Conservation (phyloP, 148 eudicot species). For the Persicaria maculosa region DNA sequence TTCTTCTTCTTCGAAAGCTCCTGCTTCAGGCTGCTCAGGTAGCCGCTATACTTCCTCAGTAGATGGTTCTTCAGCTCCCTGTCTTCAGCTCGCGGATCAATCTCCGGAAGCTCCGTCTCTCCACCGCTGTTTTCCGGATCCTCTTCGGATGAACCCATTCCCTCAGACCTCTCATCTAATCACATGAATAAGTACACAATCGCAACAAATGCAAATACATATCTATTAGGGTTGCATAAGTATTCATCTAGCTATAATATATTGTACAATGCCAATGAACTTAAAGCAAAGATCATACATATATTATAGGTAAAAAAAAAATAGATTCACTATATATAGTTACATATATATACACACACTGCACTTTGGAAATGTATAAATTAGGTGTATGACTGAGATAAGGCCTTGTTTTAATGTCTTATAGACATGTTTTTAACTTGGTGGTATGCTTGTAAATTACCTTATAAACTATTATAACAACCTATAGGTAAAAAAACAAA, state of each 20-base stretch:
- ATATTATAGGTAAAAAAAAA: too few species aligned
- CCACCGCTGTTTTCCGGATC: slow-evolving; percentile 86
- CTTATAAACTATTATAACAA: too few species aligned
- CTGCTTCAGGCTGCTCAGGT: slow-evolving; percentile 85
- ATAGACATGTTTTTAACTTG: background rate
- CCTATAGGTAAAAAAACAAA: too few species aligned
- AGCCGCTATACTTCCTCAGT: slow-evolving; percentile 82
- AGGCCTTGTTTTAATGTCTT: too few species aligned
- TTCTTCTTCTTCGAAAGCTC: slow-evolving; percentile 78
- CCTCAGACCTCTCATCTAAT: slow-evolving; percentile 72
- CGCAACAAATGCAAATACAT: background rate
- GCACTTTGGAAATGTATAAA: background rate
- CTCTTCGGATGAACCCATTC: slow-evolving; percentile 80
- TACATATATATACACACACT: background rate
- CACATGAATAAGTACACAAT: background rate
- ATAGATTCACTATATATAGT: background rate
- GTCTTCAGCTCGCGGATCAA: slow-evolving; percentile 91
- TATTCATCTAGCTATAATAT: too few species aligned
- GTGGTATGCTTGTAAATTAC: background rate
- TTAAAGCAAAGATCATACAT: too few species aligned
- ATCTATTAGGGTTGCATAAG: too few species aligned
- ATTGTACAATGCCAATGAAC: too few species aligned
- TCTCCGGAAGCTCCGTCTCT: slow-evolving; percentile 67
- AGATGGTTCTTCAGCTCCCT: slow-evolving; percentile 84
- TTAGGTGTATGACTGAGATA: background rate